A percentile compares a stretch with the other conserved stretches of the same genome.
These are phyloP conservation scores for Geotrichum fermentans DNA, from an alignment of 1,139 yeast genomes.

Conservation along the genomic window DNA sequence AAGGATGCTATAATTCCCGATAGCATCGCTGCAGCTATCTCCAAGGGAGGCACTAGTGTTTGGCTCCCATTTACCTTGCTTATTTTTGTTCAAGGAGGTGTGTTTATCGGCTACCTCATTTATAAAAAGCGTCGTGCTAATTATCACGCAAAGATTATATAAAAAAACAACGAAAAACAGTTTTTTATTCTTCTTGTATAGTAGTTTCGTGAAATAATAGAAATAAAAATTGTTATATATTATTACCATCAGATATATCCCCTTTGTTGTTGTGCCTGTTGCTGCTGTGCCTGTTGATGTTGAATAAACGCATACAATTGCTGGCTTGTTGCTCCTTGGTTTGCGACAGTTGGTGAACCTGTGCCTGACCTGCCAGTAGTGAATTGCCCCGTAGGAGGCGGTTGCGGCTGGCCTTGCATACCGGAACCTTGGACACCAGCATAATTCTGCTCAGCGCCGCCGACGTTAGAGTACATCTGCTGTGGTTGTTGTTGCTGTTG, in stretches of 20 bases:
- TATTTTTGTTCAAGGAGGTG: constrained; percentile 31
- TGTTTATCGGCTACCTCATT: constrained; percentile 30
- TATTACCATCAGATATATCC: neutral
- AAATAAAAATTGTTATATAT: neutral
- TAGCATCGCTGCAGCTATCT: constrained; percentile 30
- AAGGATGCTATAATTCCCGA: constrained; percentile 30
- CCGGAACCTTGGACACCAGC: neutral
- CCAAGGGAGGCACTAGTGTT: constrained; percentile 32
- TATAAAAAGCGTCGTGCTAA: constrained; percentile 30
- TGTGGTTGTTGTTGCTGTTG: constrained; percentile 4
- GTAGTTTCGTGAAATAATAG: neutral
- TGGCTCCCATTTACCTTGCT: constrained; percentile 30
- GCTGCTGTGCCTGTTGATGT: constrained; percentile 5
- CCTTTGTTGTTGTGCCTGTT: constrained; percentile 11
- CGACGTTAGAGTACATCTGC: neutral
- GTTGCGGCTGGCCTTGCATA: constrained; percentile 1
- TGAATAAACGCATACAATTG: constrained; percentile 9
- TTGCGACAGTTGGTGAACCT: neutral
- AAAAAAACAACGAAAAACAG: neutral
- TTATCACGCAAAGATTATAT: constrained; percentile 34
- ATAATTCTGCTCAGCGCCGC: neutral
- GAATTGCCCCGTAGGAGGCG: neutral
- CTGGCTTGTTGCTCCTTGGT: neutral
- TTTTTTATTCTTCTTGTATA: neutral
- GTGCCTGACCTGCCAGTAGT: neutral